Evolutionary conservation across 768 basidiomycete species (phyloP), one percentile per base, ranked within the genome.

Genomic region (Psilocybe tampanensis): DNA sequence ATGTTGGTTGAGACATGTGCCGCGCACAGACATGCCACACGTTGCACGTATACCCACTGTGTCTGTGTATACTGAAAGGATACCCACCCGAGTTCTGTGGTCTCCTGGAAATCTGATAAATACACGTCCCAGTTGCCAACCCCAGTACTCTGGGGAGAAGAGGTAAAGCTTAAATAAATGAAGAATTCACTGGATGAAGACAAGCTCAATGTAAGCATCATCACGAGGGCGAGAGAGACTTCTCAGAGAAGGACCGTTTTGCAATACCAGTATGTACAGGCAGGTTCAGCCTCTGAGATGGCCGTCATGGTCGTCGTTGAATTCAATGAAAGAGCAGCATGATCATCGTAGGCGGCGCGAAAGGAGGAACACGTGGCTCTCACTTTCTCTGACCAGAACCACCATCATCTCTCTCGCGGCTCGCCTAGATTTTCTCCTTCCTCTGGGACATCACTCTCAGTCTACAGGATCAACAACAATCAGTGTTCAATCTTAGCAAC

Each of bases 91-190:
- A 52, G 41, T 44, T 26, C 32, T 23, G n/a, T 44, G 33, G 58
- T 42, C 43, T 43, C 34, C 43, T 21, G 19, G 58, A 59, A 58
- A 33, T 54, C 58, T 59, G 58, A 54, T 59, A 33, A 29, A 29
- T 43, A 36, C 33, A 44, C 32, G 29, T 39, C 8, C n/a, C 29
- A 33, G 18, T 44, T 33, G 43, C 21, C 19, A 44, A 19, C 33
- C 17, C 47, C n/a, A 29, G 43, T 54, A 58, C 57, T 56, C 54
- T 55, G 60, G 54, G 51, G 36, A 55, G 41, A 50, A 55, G 29
- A 34, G 13, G 23, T 26, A 33, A 41, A 33, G 44, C 15, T 19
- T 51, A 41, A 24, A 23, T 32, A 44, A n/a, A 48, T 23, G 44
- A 22, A 47, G 44, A 45, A 54, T 47, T 22, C 33, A 44, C 32